Evolutionary conservation across 441 rosid species (phyloP), one percentile per base, ranked within the genome.

Genomic region (Aquilaria agallochum): DNA sequence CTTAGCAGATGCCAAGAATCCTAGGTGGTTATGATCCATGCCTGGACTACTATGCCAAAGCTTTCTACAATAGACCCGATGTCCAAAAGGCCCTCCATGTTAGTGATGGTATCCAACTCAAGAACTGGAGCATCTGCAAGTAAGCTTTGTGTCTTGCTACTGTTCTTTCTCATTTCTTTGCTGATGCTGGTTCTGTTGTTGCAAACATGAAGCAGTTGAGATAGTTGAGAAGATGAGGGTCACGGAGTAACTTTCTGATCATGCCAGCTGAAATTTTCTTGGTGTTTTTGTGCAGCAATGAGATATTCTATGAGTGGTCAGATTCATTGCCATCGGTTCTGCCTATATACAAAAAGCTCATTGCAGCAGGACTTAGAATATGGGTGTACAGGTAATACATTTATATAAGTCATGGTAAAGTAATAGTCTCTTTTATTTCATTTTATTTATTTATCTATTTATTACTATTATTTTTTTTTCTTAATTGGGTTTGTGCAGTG

Each of bases 101-200:
- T 61, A 74, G 80, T 65, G 82, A 83, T 59, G 96, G 90, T 31
- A 50, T n/a, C 32, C 67, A 30, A 27, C 73, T 74, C 65, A 81
- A 55, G 78, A 86, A 91, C 70, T 91, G 97, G 97, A 83, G 73
- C 76, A 88, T 85, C 46, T 91, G 97, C 97, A 91, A 86, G 97
- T 90, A 90, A 58, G 11, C 13, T 34, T 2, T 33, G 12, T 55
- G 42, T 50, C 60, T 12, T 54, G 55, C 12, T 27, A 30, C 31
- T n/a, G 31, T 31, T 45, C 49, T 48, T 14, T 59, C 10, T 4
- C 8, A 45, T 15, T 14, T 52, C 11, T 31, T 50, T 20, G 27
- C 27, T 20, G 27, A 20, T 20, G 27, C 27, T 20, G 27, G 27
- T 20, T 20, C 27, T 20, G 27, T 20, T 20, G 27, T 20, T 20